Base-by-base conservation (phyloP, 2,329 filamentous ascomycete genomes). In the Coniella lustricola region DNA sequence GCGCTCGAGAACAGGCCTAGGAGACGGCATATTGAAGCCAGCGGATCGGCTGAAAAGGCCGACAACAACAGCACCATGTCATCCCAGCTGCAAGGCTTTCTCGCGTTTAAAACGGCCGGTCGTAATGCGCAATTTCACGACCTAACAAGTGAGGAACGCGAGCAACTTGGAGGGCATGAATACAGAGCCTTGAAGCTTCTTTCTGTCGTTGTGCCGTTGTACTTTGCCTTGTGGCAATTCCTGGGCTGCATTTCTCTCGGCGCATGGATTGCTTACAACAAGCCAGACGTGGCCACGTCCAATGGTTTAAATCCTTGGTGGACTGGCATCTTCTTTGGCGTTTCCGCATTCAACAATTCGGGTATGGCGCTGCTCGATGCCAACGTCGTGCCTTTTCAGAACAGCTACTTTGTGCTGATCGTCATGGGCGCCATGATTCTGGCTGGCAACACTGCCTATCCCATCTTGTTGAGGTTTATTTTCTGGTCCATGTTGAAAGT, bases 251-350 rank as follows among this genome's bases (percentile, higher is more conserved):
- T 73, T 2, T 64, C 60, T 3, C 59, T 72, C 20, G 76, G 70
- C 3, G 60, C 62, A n/a, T 86, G 78, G 70, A 76, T 84, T 46
- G 70, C 70, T 14, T 61, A 67, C 50, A 71, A 82, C 53, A 70
- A 71, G 37, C 66, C 77, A 1, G 64, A 66, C 8, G 65, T 71
- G 3, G 71, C 79, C 1, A 59, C 64, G 2, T 63, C 60, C 4
- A 84, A 85, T 59, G 78, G 75, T 12, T 71, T 82, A 46, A 77
- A 80, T 50, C 77, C 82, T 31, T 85, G 79, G 78, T 86, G 82
- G 82, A 68, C 80, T 2, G 82, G 82, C 35, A 74, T 80, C 38
- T 80, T 80, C 64, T 75, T 77, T 54, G 72, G 72, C 5, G 67
- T 76, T 7, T 75, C 72, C 21, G 75, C 75, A 0, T 79, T 78